Evolutionary conservation across 768 basidiomycete genomes (phyloP).

Genomic region (Peribolospora kevripleyi): DNA sequence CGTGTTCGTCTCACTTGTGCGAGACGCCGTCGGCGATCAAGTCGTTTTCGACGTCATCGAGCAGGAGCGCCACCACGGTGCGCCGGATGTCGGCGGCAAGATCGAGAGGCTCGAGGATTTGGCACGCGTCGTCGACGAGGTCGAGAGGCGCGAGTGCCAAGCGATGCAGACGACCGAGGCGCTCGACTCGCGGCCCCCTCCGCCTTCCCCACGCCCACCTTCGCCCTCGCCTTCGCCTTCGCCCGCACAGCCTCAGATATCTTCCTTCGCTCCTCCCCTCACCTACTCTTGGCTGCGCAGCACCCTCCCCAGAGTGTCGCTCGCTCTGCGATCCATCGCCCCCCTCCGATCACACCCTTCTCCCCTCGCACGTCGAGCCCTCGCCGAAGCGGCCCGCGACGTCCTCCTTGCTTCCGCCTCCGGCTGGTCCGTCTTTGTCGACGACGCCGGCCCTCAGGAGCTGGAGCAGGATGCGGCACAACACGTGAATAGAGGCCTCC

Average conservation of each 20-base stretch:
- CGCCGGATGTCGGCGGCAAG: conserved; percentile 39
- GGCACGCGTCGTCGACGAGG: not conserved
- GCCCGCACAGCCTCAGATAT: not conserved
- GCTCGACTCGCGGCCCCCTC: not conserved
- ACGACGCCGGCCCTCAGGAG: conserved; percentile 1
- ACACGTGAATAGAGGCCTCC: not conserved
- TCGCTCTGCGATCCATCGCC: conserved; percentile 53
- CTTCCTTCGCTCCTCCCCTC: conserved; percentile 17
- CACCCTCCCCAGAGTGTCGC: conserved; percentile 57
- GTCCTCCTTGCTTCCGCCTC: conserved; percentile 35
- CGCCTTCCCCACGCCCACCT: not conserved
- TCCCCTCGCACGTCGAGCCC: conserved; percentile 34
- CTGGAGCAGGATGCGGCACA: not conserved
- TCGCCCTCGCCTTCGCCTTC: not conserved
- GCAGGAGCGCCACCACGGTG: conserved; percentile 27
- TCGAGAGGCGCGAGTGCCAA: not conserved
- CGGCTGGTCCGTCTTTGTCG: conserved; percentile 7
- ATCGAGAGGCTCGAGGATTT: conserved; percentile 9
- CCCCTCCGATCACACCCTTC: conserved; percentile 48
- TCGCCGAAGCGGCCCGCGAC: conserved; percentile 19
- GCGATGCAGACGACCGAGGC: not conserved
- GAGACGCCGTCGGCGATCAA: conserved; percentile 40
- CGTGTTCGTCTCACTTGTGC: conserved; percentile 32
- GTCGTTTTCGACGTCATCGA: conserved; percentile 40
- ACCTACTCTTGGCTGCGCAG: conserved; percentile 56